A percentile compares a stretch with the other conserved stretches of the same genome.
Conservation (phyloP, 176 grass and related monocot genomes). For the Ensete ventricosum region DNA sequence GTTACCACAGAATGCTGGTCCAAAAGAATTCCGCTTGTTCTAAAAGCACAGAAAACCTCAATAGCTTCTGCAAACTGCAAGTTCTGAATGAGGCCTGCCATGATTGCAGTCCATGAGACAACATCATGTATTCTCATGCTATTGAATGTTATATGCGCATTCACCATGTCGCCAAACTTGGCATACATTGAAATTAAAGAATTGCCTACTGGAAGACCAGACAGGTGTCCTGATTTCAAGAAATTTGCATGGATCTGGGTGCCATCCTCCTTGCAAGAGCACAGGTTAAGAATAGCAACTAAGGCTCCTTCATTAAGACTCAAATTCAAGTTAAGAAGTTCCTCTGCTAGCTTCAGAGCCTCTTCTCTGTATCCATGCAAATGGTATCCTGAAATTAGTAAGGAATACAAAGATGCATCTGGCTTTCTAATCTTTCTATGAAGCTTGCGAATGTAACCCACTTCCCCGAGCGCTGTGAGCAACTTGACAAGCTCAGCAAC, state of each 20-base stretch:
- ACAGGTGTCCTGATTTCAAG: slow-evolving; percentile 56
- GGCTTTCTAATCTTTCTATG: slow-evolving; percentile 44
- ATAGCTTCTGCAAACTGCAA: slow-evolving; percentile 43
- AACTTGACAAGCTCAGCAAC: slow-evolving; percentile 67
- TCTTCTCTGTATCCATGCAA: slow-evolving; percentile 51
- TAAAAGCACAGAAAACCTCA: slow-evolving; percentile 52
- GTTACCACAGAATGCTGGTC: slow-evolving; percentile 59
- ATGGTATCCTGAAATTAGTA: slow-evolving; percentile 62
- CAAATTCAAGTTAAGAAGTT: slow-evolving; percentile 43
- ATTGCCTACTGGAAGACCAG: slow-evolving; percentile 55
- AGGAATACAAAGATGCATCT: slow-evolving; percentile 50
- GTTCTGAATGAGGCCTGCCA: slow-evolving; percentile 65
- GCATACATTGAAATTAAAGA: slow-evolving; percentile 70
- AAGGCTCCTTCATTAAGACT: slow-evolving; percentile 72
- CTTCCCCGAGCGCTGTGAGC: slow-evolving; percentile 44
- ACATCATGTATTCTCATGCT: slow-evolving; percentile 38
- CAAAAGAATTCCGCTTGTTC: slow-evolving; percentile 26
- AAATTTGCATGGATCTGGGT: slow-evolving; percentile 56
- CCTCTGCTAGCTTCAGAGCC: slow-evolving; percentile 46
- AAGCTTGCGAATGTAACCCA: slow-evolving; percentile 56
- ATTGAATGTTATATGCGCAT: slow-evolving; percentile 41
- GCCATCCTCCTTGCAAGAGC: slow-evolving; percentile 50
- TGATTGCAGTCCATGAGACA: slow-evolving; percentile 73
- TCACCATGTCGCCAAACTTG: slow-evolving; percentile 42
- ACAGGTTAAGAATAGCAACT: slow-evolving; percentile 51